Conservation (phyloP, 108 stramenopile species). For the Fragilaria radians region DNA sequence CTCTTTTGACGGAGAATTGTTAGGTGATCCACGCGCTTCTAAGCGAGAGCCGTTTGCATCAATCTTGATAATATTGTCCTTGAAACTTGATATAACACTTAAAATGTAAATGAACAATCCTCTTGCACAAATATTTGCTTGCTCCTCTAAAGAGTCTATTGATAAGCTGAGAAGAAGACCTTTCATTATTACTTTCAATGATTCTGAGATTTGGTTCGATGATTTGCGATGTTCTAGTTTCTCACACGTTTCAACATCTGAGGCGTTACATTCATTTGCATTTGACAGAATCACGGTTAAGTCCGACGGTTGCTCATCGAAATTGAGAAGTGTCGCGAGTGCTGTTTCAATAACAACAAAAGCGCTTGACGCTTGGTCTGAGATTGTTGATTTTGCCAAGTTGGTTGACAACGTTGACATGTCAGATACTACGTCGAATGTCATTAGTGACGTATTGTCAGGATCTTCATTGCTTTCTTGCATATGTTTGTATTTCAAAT, state of each 20-base stretch:
- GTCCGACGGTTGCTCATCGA: constrained; percentile 3
- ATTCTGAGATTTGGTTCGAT: neutral
- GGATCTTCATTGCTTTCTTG: neutral
- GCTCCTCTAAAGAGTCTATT: neutral
- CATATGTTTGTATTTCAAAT: neutral
- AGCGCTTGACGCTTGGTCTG: constrained; percentile 45
- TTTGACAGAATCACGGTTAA: neutral
- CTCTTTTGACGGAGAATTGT: neutral
- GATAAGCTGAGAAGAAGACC: neutral
- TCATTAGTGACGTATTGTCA: constrained; percentile 40
- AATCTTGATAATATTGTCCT: constrained; percentile 32
- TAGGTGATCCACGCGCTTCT: neutral
- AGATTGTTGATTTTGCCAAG: too few species aligned
- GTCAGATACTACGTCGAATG: constrained; percentile 38
- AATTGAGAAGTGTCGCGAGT: constrained; percentile 36
- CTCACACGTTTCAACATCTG: too few species aligned
- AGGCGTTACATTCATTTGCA: neutral
- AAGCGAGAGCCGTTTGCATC: constrained; percentile 53
- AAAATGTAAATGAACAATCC: constrained; percentile 46
- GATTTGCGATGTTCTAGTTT: neutral
- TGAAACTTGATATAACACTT: constrained; percentile 30
- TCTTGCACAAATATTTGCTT: constrained; percentile 17
- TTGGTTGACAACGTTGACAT: too few species aligned
- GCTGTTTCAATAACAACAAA: constrained; percentile 44
- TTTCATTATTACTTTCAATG: neutral